A percentile compares a stretch with the other conserved stretches of the same genome.
phyloP scores from a whole-genome alignment of 2,329 filamentous ascomycete species.

The Arthrobotrys entomopaga region DNA sequence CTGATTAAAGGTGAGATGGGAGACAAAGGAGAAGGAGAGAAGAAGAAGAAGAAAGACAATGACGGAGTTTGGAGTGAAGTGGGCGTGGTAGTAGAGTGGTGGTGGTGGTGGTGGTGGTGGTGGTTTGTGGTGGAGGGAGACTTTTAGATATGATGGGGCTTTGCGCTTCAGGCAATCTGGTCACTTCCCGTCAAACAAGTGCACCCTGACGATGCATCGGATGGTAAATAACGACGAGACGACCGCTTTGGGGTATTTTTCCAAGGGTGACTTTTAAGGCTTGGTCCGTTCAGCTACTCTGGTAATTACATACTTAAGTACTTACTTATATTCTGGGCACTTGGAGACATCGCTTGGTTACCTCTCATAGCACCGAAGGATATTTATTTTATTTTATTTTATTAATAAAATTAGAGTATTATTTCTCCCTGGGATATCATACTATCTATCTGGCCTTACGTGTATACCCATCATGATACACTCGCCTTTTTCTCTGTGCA shows the following conservation, averaged over 20 bases:
- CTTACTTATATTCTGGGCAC: too few species aligned
- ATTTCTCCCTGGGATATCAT: constrained; percentile 6
- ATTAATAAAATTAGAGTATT: too few species aligned
- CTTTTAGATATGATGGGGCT: constrained; percentile 56
- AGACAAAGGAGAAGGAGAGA: neutral
- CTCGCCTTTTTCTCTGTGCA: neutral
- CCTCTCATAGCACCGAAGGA: too few species aligned
- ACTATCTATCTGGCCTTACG: constrained; percentile 47
- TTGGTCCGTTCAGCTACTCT: too few species aligned
- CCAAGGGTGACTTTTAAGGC: too few species aligned
- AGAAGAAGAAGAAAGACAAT: constrained; percentile 2
- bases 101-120: constrained; percentile 21
- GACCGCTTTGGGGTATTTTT: too few species aligned
- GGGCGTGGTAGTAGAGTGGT: neutral
- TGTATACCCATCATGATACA: constrained; percentile 42
- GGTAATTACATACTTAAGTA: too few species aligned
- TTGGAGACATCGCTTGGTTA: too few species aligned
- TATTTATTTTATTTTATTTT: too few species aligned
- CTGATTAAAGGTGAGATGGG: constrained; percentile 7
- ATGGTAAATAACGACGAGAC: too few species aligned
- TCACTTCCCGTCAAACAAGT: constrained; percentile 51
- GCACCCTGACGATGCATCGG: constrained; percentile 38
- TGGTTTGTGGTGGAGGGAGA: constrained; percentile 38
- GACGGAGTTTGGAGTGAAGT: neutral
- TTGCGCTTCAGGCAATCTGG: constrained; percentile 52